Base-by-base conservation (phyloP, 495 filamentous ascomycete species). In the Hypoxylon subgilvum region DNA sequence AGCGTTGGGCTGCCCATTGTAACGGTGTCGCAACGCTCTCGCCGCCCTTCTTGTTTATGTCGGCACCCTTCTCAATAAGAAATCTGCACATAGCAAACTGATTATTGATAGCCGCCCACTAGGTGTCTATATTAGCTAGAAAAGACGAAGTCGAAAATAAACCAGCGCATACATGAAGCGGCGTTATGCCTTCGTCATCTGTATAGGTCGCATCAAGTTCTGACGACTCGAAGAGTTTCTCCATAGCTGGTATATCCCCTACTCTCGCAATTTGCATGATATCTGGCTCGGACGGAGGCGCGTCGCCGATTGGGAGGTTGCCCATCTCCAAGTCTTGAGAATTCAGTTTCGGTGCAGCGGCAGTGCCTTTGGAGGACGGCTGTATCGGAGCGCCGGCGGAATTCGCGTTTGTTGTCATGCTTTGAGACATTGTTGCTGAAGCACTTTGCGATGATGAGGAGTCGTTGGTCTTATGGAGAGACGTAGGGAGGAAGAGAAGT, bases 31-130 rank as follows among this genome's bases (percentile, higher is more conserved):
- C 91, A 27, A 92, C 79, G 25, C 90, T 94, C 65, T 97, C 92
- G 63, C 94, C 94, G 63, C 94, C 94, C 74, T 93, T 93, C 52
- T 88, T 88, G 71, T 98, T 96, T 63, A 97, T 88, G 67, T 92
- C 86, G 68, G 92, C 94, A 60, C 94, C 94, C 47, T 81, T 80
- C 53, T 96, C 88, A 58, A 98, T 82, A 10, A 98, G 85, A 70
- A 94, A 95, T 72, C 94, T 92, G 82, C 93, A 96, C 78, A 96
- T 88, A 50, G 90, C 88, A 74, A 91, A 95, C 71, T 96, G 93
- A 70, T 96, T 96, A 75, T 97, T 97, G 73, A 97, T 97, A n/a
- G 94, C 91, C 12, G 94, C 94, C 94, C 94, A 98, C 93, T 98
- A 72, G 17, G 57, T 48, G 38, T 42, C 14, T 14, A 22, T 32